Percentiles rank a stretch among this genome's conserved stretches.
phyloP scores from a whole-genome alignment of 495 filamentous ascomycete genomes.

The Lichenothelia convexa region DNA sequence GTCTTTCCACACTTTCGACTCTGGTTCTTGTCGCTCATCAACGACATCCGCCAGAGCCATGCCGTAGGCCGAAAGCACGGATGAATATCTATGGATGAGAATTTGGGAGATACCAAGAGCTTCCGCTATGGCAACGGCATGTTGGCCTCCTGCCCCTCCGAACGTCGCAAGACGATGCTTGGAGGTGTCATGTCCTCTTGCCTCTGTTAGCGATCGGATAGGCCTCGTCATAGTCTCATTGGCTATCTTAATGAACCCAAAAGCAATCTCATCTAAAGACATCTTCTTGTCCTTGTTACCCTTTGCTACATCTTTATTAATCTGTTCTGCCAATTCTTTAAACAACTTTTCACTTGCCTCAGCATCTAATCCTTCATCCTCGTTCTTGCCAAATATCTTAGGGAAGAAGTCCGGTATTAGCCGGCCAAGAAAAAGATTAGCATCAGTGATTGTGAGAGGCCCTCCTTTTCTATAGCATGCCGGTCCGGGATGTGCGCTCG shows the following conservation, averaged over 20 bases:
- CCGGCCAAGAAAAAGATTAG: constrained; percentile 76
- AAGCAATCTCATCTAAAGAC: constrained; percentile 74
- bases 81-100: constrained; percentile 80
- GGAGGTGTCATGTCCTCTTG: constrained; percentile 80
- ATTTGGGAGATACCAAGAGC: constrained; percentile 75
- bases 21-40: constrained; percentile 79
- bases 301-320: constrained; percentile 43
- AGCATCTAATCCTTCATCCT: constrained; percentile 69
- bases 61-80: constrained; percentile 86
- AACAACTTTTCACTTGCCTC: constrained; percentile 62
- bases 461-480: constrained; percentile 92
- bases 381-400: constrained; percentile 86
- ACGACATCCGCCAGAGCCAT: constrained; percentile 95
- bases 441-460: constrained; percentile 82
- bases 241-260: constrained; percentile 79
- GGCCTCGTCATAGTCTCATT: constrained; percentile 94
- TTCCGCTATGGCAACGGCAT: constrained; percentile 88
- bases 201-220: constrained; percentile 82
- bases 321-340: constrained; percentile 53
- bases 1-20: constrained; percentile 61
- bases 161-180: constrained; percentile 81
- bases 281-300: constrained; percentile 45
- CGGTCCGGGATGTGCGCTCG: constrained; percentile 81
- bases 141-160: constrained; percentile 89
- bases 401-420: constrained; percentile 90